A percentile compares a stretch with the other conserved stretches of the same genome.
Conservation (phyloP, 208 protist species). For the Wallacemonas rigidus region DNA sequence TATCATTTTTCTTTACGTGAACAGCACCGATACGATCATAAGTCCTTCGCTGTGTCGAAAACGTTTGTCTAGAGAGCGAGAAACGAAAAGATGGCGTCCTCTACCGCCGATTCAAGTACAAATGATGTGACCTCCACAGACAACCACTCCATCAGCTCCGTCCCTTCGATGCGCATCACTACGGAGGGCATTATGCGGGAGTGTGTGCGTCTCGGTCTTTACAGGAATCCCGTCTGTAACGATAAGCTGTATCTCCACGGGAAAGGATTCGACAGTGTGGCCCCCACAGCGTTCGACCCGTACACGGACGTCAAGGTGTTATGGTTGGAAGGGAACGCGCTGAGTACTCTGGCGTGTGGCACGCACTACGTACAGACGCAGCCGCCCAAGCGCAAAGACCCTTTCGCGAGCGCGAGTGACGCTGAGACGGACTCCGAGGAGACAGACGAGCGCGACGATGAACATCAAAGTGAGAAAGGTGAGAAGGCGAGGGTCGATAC, state of each 20-base stretch:
- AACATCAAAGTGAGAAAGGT: neutral
- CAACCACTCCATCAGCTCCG: slow-evolving; percentile 20
- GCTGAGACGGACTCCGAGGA: neutral
- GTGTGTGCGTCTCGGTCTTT: slow-evolving; percentile 87
- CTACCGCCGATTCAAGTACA: slow-evolving; percentile 43
- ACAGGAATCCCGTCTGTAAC: slow-evolving; percentile 93
- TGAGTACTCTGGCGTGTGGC: slow-evolving; percentile 68
- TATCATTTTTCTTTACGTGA: neutral
- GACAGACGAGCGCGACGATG: slow-evolving; percentile 17
- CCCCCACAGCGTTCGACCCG: slow-evolving; percentile 71
- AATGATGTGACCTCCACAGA: slow-evolving; percentile 55
- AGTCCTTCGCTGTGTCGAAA: too few species aligned
- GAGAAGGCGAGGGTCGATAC: neutral
- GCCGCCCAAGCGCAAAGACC: slow-evolving; percentile 30
- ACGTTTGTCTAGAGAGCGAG: too few species aligned
- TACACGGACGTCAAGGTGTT: slow-evolving; percentile 92
- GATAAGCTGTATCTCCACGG: slow-evolving; percentile 95
- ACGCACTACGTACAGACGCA: slow-evolving; percentile 40
- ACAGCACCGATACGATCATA: too few species aligned
- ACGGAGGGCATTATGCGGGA: slow-evolving; percentile 81
- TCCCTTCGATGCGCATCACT: slow-evolving; percentile 45
- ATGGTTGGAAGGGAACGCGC: slow-evolving; percentile 93
- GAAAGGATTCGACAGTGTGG: slow-evolving; percentile 87
- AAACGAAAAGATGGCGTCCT: slow-evolving; percentile 27
- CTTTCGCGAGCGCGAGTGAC: slow-evolving; percentile 26